These are phyloP conservation scores for Spizellomyces sp. DNA, from an alignment of 192 early-diverging fungal species.

Conservation along the genomic window DNA sequence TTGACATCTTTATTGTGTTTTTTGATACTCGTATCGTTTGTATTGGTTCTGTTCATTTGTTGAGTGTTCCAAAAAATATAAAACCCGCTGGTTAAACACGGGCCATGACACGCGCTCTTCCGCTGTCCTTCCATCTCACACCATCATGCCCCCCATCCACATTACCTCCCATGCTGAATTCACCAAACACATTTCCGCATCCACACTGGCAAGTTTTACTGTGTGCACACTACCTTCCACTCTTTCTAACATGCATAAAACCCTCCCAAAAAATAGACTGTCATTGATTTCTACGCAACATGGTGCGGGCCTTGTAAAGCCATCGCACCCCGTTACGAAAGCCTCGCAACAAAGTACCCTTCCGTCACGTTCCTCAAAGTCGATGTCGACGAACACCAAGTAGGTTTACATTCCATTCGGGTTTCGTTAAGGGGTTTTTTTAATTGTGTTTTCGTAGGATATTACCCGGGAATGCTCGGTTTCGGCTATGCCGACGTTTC, in stretches of 20 bases:
- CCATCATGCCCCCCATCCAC: conserved; percentile 37
- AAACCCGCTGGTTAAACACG: too few species aligned
- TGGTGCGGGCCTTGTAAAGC: conserved; percentile 91
- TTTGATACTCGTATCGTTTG: too few species aligned
- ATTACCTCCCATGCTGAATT: conserved; percentile 41
- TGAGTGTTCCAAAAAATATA: too few species aligned
- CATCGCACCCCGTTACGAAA: conserved; percentile 65
- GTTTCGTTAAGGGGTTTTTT: neutral
- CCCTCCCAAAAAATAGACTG: conserved; percentile 42
- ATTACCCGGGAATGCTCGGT: conserved; percentile 46
- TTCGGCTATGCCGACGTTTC: conserved; percentile 75
- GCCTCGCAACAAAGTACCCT: conserved; percentile 53
- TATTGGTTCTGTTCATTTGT: too few species aligned
- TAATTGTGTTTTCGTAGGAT: neutral
- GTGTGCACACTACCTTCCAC: too few species aligned
- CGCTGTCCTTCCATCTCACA: too few species aligned
- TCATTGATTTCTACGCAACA: conserved; percentile 77
- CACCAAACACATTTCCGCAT: conserved; percentile 39
- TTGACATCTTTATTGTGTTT: too few species aligned
- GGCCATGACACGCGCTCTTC: too few species aligned
- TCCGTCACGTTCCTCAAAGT: conserved; percentile 77
- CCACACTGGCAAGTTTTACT: conserved; percentile 25
- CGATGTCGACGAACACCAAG: conserved; percentile 74
- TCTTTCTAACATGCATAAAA: too few species aligned
- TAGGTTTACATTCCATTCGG: conserved; percentile 33